phyloP scores from a whole-genome alignment of 441 rosid genomes.

The Lepidium campestre region DNA sequence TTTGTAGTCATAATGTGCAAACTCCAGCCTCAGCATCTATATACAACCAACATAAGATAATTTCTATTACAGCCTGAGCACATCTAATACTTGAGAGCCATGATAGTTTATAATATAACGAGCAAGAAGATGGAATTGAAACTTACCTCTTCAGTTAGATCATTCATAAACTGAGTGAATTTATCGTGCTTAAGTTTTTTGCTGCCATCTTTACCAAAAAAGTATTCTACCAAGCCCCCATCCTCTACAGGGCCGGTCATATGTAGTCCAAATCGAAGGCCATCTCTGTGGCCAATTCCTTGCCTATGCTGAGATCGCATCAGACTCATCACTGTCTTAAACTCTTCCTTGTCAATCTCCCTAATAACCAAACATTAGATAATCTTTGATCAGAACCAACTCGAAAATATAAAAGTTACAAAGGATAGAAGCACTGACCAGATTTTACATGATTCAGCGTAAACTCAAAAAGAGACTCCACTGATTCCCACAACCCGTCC shows the following conservation, averaged over 20 bases:
- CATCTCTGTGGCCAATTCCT: slow-evolving; percentile 66
- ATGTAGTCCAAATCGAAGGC: slow-evolving; percentile 60
- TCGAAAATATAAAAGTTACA: neutral
- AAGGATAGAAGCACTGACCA: slow-evolving; percentile 26
- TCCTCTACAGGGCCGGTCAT: slow-evolving; percentile 60
- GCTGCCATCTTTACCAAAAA: slow-evolving; percentile 83
- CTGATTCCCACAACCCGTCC: slow-evolving; percentile 20
- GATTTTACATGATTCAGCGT: slow-evolving; percentile 22
- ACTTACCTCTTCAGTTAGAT: slow-evolving; percentile 70
- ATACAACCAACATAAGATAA: slow-evolving; percentile 1
- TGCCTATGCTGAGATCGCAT: slow-evolving; percentile 82
- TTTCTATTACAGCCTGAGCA: neutral
- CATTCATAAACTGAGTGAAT: slow-evolving; percentile 66
- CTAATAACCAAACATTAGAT: slow-evolving; percentile 25
- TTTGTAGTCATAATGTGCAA: slow-evolving; percentile 77
- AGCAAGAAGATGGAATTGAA: neutral
- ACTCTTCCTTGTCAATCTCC: slow-evolving; percentile 76
- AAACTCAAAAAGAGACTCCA: slow-evolving; percentile 31
- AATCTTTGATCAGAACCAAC: slow-evolving; percentile 4
- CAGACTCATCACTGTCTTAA: slow-evolving; percentile 83
- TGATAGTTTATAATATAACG: neutral
- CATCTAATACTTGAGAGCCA: neutral
- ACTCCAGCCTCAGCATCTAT: slow-evolving; percentile 74
- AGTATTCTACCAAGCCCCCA: slow-evolving; percentile 83
- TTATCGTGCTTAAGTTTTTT: slow-evolving; percentile 56